These are phyloP conservation scores for Elongisporangium prolatum DNA, from an alignment of 352 stramenopile species.

Conservation along the genomic window DNA sequence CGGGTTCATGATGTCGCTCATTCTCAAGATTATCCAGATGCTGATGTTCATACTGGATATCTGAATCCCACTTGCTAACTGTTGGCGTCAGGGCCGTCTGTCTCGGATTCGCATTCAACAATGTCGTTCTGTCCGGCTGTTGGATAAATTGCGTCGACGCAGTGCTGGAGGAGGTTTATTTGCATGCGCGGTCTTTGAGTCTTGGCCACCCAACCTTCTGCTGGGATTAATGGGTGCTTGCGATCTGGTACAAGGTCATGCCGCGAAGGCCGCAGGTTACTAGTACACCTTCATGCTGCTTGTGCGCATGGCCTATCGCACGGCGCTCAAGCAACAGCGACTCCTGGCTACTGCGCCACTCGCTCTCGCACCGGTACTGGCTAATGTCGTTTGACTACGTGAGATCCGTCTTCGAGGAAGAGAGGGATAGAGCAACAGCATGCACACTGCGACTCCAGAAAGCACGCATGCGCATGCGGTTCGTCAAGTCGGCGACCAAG, in stretches of 20 bases:
- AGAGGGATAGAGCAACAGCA: background rate
- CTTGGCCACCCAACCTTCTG: background rate
- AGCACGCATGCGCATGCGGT: background rate
- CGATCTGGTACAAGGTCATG: background rate
- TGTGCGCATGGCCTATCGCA: background rate
- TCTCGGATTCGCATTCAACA: background rate
- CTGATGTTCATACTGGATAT: constrained; percentile 4
- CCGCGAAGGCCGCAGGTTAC: background rate
- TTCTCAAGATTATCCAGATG: constrained; percentile 3
- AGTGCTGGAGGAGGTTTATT: constrained; percentile 3
- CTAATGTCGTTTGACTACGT: background rate
- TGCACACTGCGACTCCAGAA: background rate
- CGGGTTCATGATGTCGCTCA: background rate
- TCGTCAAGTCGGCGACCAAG: constrained; percentile 1
- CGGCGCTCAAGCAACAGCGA: background rate
- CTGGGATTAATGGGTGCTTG: background rate
- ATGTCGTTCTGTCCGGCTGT: constrained; percentile 1
- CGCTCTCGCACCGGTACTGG: background rate
- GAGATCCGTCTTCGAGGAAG: background rate
- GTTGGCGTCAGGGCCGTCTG: background rate
- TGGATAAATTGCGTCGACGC: constrained; percentile 7
- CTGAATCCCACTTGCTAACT: background rate
- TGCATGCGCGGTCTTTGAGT: background rate
- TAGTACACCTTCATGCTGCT: background rate
- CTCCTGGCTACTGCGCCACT: background rate